Evolutionary conservation across 345 rosid genomes (phyloP), one percentile per base, ranked within the genome.

Genomic region (Acer negundo): DNA sequence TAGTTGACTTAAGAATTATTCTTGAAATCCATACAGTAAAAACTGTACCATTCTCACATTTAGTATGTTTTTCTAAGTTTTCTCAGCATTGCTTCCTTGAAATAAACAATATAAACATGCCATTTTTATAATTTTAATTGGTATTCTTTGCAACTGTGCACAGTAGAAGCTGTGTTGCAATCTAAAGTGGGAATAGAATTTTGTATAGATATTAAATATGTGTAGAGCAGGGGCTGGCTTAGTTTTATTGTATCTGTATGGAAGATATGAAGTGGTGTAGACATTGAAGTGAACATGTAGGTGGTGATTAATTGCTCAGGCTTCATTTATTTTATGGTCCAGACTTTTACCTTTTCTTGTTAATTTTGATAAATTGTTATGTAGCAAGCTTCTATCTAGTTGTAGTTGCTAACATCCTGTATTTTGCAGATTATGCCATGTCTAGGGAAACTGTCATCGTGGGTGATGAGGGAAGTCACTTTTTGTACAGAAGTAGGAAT

Each of bases 381-480:
- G 8, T 59, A 13, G 31, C 63, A 69, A 78, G 84, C 64, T 56
- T 68, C 35, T 75, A 4, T 44, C 40, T 23, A 2, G 55, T 75
- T 74, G 31, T 55, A 4, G 67, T 76, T 77, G 53, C 72, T 75
- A 35, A 63, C 23, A 55, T 85, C 77, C 51, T 71, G 16, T 71
- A 42, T 75, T 55, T 84, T 64, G 79, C 90, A 93, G 98, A 87
- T 82, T 86, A 82, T 84, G 94, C 90, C 47, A 78, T 92, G 93
- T 83, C 92, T 23, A 80, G 38, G 80, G 92, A 90, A 75, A 95
- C 98, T 3, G 72, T 90, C 77, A 80, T 93, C 78, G 89, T 84
- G 77, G 98, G 99, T 67, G 91, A 90, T 77, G 90, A 85, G 84
- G 86, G 79, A 62, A 76, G 92, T 46, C 63, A 23, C 28, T 85